A percentile compares a stretch with the other conserved stretches of the same genome.
These are phyloP conservation scores for Conoideocrella luteorostrata DNA, from an alignment of 2,329 filamentous ascomycete species.

Conservation along the genomic window DNA sequence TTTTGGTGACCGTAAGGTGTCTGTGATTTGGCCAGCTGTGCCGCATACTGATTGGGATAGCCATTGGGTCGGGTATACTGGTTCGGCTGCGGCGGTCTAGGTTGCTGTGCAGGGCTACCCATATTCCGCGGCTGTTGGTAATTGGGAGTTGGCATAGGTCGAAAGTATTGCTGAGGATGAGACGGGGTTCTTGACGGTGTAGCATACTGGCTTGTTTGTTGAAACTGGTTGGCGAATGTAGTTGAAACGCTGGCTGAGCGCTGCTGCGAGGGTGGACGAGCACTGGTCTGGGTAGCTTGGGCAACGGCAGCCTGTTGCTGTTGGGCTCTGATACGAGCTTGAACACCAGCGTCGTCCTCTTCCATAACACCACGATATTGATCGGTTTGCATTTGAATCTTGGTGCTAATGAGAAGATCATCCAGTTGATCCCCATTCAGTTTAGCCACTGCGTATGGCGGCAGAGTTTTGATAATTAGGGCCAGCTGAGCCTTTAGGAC, in stretches of 20 bases:
- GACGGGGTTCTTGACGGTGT: slow-evolving; percentile 40
- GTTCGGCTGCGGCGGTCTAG: slow-evolving; percentile 36
- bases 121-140: slow-evolving; percentile 35
- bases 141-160: slow-evolving; percentile 30
- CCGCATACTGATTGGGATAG: slow-evolving; percentile 39
- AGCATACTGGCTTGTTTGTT: slow-evolving; percentile 37
- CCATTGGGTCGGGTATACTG: slow-evolving; percentile 45
- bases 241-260: slow-evolving; percentile 32
- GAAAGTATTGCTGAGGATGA: slow-evolving; percentile 40
- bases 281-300: slow-evolving; percentile 21
- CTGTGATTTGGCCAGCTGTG: slow-evolving; percentile 46
- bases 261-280: slow-evolving; percentile 28
- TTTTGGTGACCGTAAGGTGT: slow-evolving; percentile 46
- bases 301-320: slow-evolving; percentile 7
- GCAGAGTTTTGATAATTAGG: slow-evolving; percentile 66
- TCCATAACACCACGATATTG: slow-evolving; percentile 77
- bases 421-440: slow-evolving; percentile 80
- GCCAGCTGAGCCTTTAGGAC: slow-evolving; percentile 68
- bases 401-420: slow-evolving; percentile 74
- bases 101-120: slow-evolving; percentile 21
- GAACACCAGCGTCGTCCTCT: slow-evolving; percentile 63
- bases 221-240: slow-evolving; percentile 38
- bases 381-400: slow-evolving; percentile 64
- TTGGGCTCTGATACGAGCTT: slow-evolving; percentile 38
- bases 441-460: slow-evolving; percentile 80